These are phyloP conservation scores for Verticillium klebahnii DNA, from an alignment of 2,329 filamentous ascomycete species.

Conservation along the genomic window DNA sequence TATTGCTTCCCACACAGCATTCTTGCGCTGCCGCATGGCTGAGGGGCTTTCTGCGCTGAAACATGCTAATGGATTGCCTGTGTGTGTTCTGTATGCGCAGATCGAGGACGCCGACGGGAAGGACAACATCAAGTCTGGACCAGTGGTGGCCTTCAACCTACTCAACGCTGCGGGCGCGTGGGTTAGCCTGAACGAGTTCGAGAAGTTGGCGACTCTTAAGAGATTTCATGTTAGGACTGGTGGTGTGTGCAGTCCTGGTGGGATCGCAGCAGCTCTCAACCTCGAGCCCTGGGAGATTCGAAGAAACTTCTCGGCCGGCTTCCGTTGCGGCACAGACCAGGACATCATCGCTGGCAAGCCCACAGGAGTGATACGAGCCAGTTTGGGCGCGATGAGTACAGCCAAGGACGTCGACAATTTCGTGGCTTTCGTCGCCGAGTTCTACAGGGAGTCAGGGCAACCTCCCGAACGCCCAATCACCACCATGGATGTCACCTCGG, in stretches of 20 bases:
- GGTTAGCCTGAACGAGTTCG: conserved; percentile 78
- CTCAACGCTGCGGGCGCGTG: conserved; percentile 64
- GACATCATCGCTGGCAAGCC: conserved; percentile 82
- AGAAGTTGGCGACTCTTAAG: conserved; percentile 76
- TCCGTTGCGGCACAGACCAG: conserved; percentile 77
- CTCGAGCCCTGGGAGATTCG: conserved; percentile 78
- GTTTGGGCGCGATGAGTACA: conserved; percentile 87
- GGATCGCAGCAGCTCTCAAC: conserved; percentile 67
- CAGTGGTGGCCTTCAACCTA: conserved; percentile 81
- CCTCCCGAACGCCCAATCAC: background rate
- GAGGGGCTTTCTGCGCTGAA: conserved; percentile 52
- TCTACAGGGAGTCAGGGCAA: conserved; percentile 42
- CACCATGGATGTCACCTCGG: background rate
- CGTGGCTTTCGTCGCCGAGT: conserved; percentile 66
- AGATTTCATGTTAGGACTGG: conserved; percentile 84
- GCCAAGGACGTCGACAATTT: conserved; percentile 68
- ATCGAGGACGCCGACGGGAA: conserved; percentile 1
- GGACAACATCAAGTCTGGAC: conserved; percentile 47
- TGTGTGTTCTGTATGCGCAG: conserved; percentile 63
- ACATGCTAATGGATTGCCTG: conserved; percentile 63
- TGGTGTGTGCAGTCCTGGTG: conserved; percentile 87
- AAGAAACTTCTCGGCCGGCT: conserved; percentile 77
- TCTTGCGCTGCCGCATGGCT: conserved; percentile 56
- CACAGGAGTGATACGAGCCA: conserved; percentile 80
- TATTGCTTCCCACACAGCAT: conserved; percentile 67